Evolutionary conservation across 441 rosid genomes (phyloP), one percentile per base, ranked within the genome.

Genomic region (Melastoma candidum): DNA sequence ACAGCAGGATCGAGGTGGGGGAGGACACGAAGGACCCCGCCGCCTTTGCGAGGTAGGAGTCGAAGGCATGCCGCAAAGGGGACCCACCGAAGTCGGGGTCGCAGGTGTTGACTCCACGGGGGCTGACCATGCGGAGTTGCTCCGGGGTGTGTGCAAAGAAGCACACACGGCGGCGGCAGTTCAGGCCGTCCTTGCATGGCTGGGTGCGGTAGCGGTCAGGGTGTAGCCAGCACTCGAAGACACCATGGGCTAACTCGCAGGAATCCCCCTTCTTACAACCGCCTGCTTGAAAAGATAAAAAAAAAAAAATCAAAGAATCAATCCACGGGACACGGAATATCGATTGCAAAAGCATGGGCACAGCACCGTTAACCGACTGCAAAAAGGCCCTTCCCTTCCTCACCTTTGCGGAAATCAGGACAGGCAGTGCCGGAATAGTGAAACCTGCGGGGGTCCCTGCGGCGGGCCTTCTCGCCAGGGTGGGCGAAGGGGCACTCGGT

Each of bases 161-260:
- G 46, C 63, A 60, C 45, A 60, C 63, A 9, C 63, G 57, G n/a
- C 63, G 57, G 57, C 57, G 57, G 51, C 63, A 51, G 57, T 47
- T 26, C n/a, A 14, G 63, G 5, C 63, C 63, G 39, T 60, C 63
- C 57, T 60, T 60, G 45, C 63, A 60, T 7, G 63, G 56, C 49
- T 60, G 63, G 3, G 63, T 60, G 32, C 63, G 57, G 48, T 60
- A 51, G 10, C 63, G 56, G 29, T 60, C 63, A 10, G 63, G 63
- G 39, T 60, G 63, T 41, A 60, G 63, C 63, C 63, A 60, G 45
- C 63, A 60, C 63, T 60, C 63, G 51, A 60, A 60, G 44, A 60
- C 63, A 11, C 63, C 63, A 11, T 60, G 63, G 1, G 63, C 63
- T 12, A 51, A 60, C 63, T 60, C 63, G 39, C 63, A 60, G 0